phyloP scores from a whole-genome alignment of 2,329 filamentous ascomycete genomes.

The Botrytis byssoidea region DNA sequence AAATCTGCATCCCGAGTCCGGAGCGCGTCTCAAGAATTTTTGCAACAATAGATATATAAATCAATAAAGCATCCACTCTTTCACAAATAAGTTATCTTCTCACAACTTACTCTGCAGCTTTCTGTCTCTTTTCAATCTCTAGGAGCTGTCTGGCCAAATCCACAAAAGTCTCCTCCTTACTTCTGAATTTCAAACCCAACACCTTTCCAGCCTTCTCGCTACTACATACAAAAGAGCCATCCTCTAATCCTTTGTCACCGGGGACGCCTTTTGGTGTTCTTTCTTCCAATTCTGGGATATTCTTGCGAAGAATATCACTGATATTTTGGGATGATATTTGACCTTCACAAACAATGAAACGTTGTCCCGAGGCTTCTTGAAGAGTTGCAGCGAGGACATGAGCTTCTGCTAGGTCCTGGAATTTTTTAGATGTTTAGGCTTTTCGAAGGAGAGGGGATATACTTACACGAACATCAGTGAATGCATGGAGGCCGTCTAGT shows the following conservation, averaged over 20 bases:
- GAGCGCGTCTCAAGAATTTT: background rate
- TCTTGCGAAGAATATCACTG: constrained; percentile 51
- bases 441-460: background rate
- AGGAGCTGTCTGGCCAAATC: constrained; percentile 32
- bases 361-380: constrained; percentile 55
- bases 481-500: constrained; percentile 45
- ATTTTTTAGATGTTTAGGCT: background rate
- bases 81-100: background rate
- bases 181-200: constrained; percentile 25
- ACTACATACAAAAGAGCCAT: constrained; percentile 25
- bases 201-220: constrained; percentile 24
- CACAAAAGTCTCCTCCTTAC: constrained; percentile 33
- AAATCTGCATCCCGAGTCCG: background rate
- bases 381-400: constrained; percentile 59
- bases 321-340: constrained; percentile 60
- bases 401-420: constrained; percentile 59
- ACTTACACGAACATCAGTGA: constrained; percentile 45
- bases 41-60: background rate
- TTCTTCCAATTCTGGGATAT: constrained; percentile 51
- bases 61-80: too few species aligned
- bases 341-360: constrained; percentile 61
- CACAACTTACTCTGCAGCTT: background rate
- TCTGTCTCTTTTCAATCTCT: constrained; percentile 24
- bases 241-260: constrained; percentile 21
- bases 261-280: constrained; percentile 46